These are phyloP conservation scores for Tricholomella constricta DNA, from an alignment of 768 basidiomycete species.

Conservation along the genomic window DNA sequence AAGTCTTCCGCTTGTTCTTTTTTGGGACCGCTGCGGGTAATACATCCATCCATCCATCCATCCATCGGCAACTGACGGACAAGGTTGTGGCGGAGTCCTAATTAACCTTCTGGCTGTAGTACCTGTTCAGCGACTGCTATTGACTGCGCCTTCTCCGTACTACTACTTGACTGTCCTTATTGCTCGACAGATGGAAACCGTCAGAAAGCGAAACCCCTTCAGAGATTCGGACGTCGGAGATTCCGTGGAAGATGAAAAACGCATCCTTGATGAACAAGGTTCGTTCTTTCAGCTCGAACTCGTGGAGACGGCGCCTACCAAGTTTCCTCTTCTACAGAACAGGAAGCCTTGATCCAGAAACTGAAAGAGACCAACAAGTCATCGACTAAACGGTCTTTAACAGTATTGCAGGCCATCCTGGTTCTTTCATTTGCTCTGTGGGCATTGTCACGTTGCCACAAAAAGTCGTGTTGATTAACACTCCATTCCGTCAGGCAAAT, in stretches of 20 bases:
- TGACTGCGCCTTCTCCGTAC: too few species aligned
- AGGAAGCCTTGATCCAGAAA: slow-evolving; percentile 55
- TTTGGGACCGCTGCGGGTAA: too few species aligned
- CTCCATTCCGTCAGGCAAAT: slow-evolving; percentile 41
- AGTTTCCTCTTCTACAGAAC: slow-evolving; percentile 43
- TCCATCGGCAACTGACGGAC: too few species aligned
- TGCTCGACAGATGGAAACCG: slow-evolving; percentile 28
- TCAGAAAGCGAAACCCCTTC: slow-evolving; percentile 52
- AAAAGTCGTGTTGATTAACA: slow-evolving; percentile 5
- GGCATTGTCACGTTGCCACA: slow-evolving; percentile 17
- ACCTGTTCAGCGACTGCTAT: too few species aligned
- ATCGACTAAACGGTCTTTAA: slow-evolving; percentile 43
- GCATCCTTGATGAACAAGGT: slow-evolving; percentile 59
- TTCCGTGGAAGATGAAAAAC: slow-evolving; percentile 27
- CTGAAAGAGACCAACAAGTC: slow-evolving; percentile 46
- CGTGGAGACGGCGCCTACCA: background rate
- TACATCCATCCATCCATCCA: background rate
- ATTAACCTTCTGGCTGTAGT: too few species aligned
- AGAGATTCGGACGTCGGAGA: slow-evolving; percentile 31
- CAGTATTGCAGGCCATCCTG: slow-evolving; percentile 43
- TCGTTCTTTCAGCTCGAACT: background rate
- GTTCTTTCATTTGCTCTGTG: slow-evolving; percentile 50
- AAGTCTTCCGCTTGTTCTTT: slow-evolving; percentile 7
- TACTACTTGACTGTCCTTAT: too few species aligned
- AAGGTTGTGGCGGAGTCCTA: too few species aligned